Evolutionary conservation across 2,329 filamentous ascomycete species (phyloP).

Genomic region (Verticillium isaacii): DNA sequence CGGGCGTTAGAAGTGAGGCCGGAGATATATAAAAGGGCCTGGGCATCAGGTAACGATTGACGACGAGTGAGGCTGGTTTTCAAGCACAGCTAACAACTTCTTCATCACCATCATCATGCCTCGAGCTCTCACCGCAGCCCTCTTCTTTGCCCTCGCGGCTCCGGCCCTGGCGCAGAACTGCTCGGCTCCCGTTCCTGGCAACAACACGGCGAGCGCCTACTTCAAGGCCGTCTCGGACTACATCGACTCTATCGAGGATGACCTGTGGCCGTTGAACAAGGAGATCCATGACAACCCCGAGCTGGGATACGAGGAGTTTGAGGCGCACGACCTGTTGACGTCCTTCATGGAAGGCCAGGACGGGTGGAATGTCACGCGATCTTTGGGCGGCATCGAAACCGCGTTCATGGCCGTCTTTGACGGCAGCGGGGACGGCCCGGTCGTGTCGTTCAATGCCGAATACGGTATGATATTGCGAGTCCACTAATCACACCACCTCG

Average conservation of each 20-base stretch:
- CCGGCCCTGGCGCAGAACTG: background rate
- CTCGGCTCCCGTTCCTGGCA: background rate
- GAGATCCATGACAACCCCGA: slow-evolving; percentile 39
- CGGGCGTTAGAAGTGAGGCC: background rate
- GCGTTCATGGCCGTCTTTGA: slow-evolving; percentile 37
- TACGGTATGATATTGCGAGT: slow-evolving; percentile 28
- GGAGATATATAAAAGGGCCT: background rate
- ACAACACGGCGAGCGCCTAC: slow-evolving; percentile 3
- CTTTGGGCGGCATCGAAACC: slow-evolving; percentile 35
- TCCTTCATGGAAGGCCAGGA: slow-evolving; percentile 27
- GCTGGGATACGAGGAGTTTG: slow-evolving; percentile 34
- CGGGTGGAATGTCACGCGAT: slow-evolving; percentile 33
- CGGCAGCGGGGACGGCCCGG: slow-evolving; percentile 27
- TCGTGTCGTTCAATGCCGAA: slow-evolving; percentile 37
- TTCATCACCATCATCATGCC: background rate
- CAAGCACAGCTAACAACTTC: background rate
- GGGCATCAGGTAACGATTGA: background rate
- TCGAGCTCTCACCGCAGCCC: background rate
- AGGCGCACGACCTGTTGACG: slow-evolving; percentile 35
- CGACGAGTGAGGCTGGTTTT: background rate
- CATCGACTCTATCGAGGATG: slow-evolving; percentile 13
- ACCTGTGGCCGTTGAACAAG: slow-evolving; percentile 31
- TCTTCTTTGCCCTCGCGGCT: background rate
- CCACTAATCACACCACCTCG: slow-evolving; percentile 35
- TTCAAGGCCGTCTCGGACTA: slow-evolving; percentile 11